phyloP scores from a whole-genome alignment of 2,329 filamentous ascomycete species.

The Xenosphaeropsis pyriputrescens region DNA sequence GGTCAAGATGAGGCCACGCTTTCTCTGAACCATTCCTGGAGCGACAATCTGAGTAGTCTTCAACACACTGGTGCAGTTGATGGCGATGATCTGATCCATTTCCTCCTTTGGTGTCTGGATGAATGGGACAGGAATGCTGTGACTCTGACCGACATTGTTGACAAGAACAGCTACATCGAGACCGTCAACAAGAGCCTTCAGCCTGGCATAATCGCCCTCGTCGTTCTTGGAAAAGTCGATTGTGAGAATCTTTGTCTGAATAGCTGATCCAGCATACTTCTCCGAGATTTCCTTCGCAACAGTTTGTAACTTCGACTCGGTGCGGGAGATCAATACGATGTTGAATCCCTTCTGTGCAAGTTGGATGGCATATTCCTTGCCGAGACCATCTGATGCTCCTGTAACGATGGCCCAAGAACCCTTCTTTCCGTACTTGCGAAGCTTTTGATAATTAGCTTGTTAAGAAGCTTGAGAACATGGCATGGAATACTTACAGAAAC shows the following conservation, averaged over 20 bases:
- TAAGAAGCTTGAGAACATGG: neutral
- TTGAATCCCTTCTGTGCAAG: conserved; percentile 89
- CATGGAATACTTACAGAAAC: conserved; percentile 34
- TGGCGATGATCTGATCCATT: conserved; percentile 78
- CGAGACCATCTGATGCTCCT: conserved; percentile 89
- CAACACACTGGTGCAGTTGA: conserved; percentile 88
- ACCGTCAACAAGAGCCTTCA: conserved; percentile 52
- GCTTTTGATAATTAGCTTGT: conserved; percentile 30
- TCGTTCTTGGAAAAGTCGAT: conserved; percentile 85
- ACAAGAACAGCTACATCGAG: conserved; percentile 78
- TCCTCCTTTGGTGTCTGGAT: conserved; percentile 64
- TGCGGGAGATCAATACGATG: conserved; percentile 86
- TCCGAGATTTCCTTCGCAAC: conserved; percentile 62
- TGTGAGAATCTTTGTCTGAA: conserved; percentile 64
- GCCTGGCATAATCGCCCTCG: conserved; percentile 63
- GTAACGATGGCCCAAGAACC: conserved; percentile 92
- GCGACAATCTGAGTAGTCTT: conserved; percentile 75
- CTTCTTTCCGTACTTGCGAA: conserved; percentile 78
- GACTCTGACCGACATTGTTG: conserved; percentile 95
- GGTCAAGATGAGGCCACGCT: conserved; percentile 79
- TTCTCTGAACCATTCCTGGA: conserved; percentile 71
- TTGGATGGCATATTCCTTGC: conserved; percentile 89
- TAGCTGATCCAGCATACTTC: conserved; percentile 43
- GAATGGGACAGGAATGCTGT: conserved; percentile 86
- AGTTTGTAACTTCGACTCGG: conserved; percentile 74